These are phyloP conservation scores for Astrephomene gubernaculifera DNA, from an alignment of 139 green algal genomes.

Conservation along the genomic window DNA sequence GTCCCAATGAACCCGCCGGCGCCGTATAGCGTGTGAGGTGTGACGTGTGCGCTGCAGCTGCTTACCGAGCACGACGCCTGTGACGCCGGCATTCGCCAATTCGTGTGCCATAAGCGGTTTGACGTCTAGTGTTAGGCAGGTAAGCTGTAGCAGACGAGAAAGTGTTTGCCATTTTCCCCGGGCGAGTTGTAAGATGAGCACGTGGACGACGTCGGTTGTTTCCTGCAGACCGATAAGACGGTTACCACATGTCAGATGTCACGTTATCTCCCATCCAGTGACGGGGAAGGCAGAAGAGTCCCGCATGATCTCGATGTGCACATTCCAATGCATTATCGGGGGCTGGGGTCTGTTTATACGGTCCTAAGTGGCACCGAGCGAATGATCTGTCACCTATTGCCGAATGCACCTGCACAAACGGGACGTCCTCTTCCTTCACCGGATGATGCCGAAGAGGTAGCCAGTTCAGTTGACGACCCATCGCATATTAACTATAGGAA, in stretches of 20 bases:
- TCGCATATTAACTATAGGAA: too few species aligned
- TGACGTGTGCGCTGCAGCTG: background rate
- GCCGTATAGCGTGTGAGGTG: too few species aligned
- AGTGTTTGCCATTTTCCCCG: slow-evolving; percentile 26
- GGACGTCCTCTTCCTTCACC: background rate
- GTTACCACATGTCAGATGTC: too few species aligned
- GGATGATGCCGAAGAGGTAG: background rate
- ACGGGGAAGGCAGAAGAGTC: too few species aligned
- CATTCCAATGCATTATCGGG: too few species aligned
- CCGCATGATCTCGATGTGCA: too few species aligned
- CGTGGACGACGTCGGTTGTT: slow-evolving; percentile 6
- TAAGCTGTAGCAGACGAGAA: slow-evolving; percentile 12
- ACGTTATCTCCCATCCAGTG: too few species aligned
- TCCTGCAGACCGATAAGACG: background rate
- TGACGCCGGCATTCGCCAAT: slow-evolving; percentile 12
- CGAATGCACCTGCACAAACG: background rate
- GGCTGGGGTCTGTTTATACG: too few species aligned
- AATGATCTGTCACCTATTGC: background rate
- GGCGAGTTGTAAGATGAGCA: slow-evolving; percentile 30
- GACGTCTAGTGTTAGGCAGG: background rate
- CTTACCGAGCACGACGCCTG: slow-evolving; percentile 28
- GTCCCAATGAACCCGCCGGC: too few species aligned
- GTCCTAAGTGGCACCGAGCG: too few species aligned
- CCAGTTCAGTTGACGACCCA: background rate
- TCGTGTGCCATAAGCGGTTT: slow-evolving; percentile 2